These are phyloP conservation scores for Euphrasia confusa DNA, from an alignment of 257 asterid genomes.

Conservation along the genomic window DNA sequence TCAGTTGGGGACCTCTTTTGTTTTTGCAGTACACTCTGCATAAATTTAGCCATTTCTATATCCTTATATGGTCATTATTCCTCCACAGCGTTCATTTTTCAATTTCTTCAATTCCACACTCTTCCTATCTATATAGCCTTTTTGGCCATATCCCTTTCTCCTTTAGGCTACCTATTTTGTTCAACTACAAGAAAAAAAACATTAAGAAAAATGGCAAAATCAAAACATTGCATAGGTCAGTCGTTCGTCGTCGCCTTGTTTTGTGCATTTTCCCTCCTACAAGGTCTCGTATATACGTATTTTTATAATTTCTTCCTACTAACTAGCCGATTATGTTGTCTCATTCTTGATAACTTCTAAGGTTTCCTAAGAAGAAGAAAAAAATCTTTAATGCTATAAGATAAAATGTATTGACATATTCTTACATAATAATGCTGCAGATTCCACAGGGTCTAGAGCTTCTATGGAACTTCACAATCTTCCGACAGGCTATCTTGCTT, in stretches of 20 bases:
- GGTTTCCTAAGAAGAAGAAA: no score
- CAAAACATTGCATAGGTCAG: slow-evolving; percentile 22
- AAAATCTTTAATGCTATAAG: no score
- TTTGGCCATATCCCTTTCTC: slow-evolving; percentile 21
- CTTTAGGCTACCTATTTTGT: slow-evolving; percentile 19
- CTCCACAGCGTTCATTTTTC: slow-evolving; percentile 35
- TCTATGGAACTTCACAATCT: slow-evolving; percentile 27
- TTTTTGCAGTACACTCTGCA: slow-evolving; percentile 35
- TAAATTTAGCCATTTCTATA: slow-evolving; percentile 46
- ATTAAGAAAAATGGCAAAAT: slow-evolving; percentile 28
- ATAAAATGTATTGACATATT: not conserved
- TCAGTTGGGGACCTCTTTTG: slow-evolving; percentile 70
- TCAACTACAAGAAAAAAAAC: slow-evolving; percentile 4
- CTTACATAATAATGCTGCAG: slow-evolving; percentile 25
- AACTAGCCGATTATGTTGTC: not conserved
- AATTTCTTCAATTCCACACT: slow-evolving; percentile 22
- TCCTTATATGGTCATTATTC: slow-evolving; percentile 54
- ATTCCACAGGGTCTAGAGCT: slow-evolving; percentile 47
- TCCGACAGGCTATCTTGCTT: slow-evolving; percentile 18
- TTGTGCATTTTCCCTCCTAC: slow-evolving; percentile 33
- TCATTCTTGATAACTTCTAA: not conserved
- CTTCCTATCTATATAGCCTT: slow-evolving; percentile 29
- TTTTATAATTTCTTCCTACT: not conserved
- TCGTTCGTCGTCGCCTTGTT: slow-evolving; percentile 40
- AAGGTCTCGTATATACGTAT: slow-evolving; percentile 34